These are phyloP conservation scores for Tricharina praecox DNA, from an alignment of 495 filamentous ascomycete species.

Conservation along the genomic window DNA sequence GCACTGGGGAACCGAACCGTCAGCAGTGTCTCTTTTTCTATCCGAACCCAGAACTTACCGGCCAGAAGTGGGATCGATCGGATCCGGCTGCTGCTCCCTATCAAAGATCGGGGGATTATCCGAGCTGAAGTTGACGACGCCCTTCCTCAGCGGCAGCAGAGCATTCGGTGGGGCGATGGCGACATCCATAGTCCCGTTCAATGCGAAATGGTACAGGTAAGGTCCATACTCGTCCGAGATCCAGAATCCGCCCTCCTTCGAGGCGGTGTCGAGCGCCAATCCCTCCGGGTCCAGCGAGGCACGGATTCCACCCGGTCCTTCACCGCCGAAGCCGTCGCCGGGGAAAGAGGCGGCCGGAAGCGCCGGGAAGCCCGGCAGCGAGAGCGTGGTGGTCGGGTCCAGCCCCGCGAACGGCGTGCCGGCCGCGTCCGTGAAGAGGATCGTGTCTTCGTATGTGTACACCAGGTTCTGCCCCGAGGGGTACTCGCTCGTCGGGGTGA, in stretches of 20 bases:
- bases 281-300: constrained; percentile 55
- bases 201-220: constrained; percentile 51
- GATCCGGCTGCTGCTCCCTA: constrained; percentile 29
- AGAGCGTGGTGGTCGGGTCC: constrained; percentile 42
- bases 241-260: constrained; percentile 51
- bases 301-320: constrained; percentile 42
- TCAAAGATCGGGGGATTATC: constrained; percentile 48
- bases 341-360: constrained; percentile 50
- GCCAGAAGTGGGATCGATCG: constrained; percentile 44
- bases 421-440: constrained; percentile 49
- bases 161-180: constrained; percentile 55
- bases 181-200: constrained; percentile 40
- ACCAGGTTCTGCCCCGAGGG: constrained; percentile 48
- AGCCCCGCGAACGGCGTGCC: constrained; percentile 56
- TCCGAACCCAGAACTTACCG: too few species aligned
- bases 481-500: constrained; percentile 39
- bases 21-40: too few species aligned
- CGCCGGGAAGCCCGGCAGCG: constrained; percentile 43
- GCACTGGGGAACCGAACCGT: too few species aligned
- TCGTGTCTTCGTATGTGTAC: constrained; percentile 49
- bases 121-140: constrained; percentile 35
- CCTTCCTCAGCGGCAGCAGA: constrained; percentile 49
- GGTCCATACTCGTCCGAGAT: constrained; percentile 68
- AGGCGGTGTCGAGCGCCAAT: constrained; percentile 37
- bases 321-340: constrained; percentile 57